phyloP scores from a whole-genome alignment of 352 stramenopile species.

The Globisporangium canariense region DNA sequence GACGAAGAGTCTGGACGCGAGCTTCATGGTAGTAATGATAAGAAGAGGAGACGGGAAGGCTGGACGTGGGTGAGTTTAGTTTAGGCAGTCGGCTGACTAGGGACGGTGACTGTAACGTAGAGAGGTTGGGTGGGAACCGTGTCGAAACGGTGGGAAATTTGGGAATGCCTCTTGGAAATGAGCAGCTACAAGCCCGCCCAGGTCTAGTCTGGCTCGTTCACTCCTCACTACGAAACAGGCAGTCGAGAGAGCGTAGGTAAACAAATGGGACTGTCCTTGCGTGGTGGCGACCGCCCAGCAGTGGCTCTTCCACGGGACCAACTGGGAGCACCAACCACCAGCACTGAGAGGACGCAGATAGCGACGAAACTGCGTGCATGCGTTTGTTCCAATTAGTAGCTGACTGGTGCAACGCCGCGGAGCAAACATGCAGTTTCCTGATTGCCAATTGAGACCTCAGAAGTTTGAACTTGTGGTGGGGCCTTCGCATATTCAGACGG shows the following conservation, averaged over 20 bases:
- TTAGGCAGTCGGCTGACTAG: neutral
- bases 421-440: too few species aligned
- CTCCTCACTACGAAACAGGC: neutral
- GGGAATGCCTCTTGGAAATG: neutral
- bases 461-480: too few species aligned
- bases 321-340: neutral
- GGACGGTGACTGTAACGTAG: neutral
- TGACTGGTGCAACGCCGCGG: too few species aligned
- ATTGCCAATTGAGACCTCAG: too few species aligned
- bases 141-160: neutral
- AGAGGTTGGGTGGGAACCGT: neutral
- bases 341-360: too few species aligned
- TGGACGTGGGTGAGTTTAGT: neutral
- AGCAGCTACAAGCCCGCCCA: neutral
- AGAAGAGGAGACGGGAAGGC: neutral
- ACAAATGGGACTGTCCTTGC: neutral
- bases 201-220: neutral
- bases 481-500: too few species aligned
- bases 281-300: neutral
- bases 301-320: slow-evolving; percentile 2
- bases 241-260: neutral
- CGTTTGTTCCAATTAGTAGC: too few species aligned
- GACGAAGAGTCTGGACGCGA: neutral
- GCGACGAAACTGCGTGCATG: too few species aligned
- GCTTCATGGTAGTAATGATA: neutral